Evolutionary conservation across 2,329 filamentous ascomycete species (phyloP), one percentile per base, ranked within the genome.

Genomic region (Pseudovirgaria hyperparasitica): DNA sequence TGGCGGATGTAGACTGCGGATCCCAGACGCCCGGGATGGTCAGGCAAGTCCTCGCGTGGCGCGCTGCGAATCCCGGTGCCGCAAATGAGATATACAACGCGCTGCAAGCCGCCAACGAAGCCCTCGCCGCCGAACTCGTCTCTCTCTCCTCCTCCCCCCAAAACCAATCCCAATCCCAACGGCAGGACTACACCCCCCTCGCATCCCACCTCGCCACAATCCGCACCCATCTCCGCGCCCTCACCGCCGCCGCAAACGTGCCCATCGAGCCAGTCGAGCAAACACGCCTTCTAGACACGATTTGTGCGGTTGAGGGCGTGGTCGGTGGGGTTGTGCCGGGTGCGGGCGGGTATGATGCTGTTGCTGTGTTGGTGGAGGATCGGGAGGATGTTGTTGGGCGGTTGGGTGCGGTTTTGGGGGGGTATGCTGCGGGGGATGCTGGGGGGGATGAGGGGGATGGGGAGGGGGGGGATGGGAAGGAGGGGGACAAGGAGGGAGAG

Each of bases 1-100:
- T 98, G 77, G 93, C 85, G 47, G 90, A 98, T 48, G 90, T 98
- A 5, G 82, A 92, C 50, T 93, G 86, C 48, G 90, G 90, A 17
- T 87, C 78, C 25, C 72, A 92, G 60, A 96, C 87, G 6, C 86
- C 92, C 0, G 72, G 84, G 9, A 96, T 98, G 90, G 90, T 94
- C 19, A 92, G 87, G 59, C 72, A 82, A 48, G 82, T 98, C 9
- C 65, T 96, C 3, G 68, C 70, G 17, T 98, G 90, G 90, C 66
- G 80, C 27, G 69, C 70, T 26, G 55, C 67, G 25, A 72, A 82
- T 12, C 57, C 64, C 0, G 64, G 65, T 3, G 69, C 65, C n/a
- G 76, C 85, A 2, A 70, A 72, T 35, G 44, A 54, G 34, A 62
- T 94, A 11, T 96, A 86, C 84, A 66, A 68, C 24, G 62, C 69